Conservation (phyloP, 208 protist species). For the Naegleria gruberi region DNA sequence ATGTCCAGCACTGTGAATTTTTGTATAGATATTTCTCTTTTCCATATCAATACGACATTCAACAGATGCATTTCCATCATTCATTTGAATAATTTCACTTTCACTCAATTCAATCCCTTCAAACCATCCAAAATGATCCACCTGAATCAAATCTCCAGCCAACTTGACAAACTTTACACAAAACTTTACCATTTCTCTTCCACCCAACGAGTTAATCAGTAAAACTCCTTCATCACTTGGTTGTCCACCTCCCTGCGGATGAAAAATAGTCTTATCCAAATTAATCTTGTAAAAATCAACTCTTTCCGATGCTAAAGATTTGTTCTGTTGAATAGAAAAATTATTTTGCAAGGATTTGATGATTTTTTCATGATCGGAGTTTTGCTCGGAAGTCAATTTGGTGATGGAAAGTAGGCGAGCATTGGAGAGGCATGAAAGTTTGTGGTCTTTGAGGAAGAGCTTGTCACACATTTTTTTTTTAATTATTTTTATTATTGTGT, state of each 20-base stretch:
- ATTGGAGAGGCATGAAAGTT: no score
- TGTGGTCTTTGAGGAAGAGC: no score
- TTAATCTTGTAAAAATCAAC: neutral
- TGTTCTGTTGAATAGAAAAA: neutral
- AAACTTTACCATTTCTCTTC: neutral
- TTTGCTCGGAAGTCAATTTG: neutral
- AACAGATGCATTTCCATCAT: no score
- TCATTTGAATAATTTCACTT: no score
- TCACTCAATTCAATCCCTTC: neutral
- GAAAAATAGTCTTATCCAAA: neutral
- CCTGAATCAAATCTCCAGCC: neutral
- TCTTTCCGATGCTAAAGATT: neutral
- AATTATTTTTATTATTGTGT: no score
- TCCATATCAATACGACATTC: neutral
- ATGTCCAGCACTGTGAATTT: neutral
- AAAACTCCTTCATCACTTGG: neutral
- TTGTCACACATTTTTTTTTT: no score
- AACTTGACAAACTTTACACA: neutral
- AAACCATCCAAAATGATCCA: neutral
- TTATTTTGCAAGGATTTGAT: no score
- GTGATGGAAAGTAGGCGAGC: neutral
- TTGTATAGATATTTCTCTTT: neutral
- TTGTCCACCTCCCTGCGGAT: neutral
- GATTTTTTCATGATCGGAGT: neutral
- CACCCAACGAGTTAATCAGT: neutral